Conservation (phyloP, 2,329 filamentous ascomycete species). For the Penicillium thymicola region DNA sequence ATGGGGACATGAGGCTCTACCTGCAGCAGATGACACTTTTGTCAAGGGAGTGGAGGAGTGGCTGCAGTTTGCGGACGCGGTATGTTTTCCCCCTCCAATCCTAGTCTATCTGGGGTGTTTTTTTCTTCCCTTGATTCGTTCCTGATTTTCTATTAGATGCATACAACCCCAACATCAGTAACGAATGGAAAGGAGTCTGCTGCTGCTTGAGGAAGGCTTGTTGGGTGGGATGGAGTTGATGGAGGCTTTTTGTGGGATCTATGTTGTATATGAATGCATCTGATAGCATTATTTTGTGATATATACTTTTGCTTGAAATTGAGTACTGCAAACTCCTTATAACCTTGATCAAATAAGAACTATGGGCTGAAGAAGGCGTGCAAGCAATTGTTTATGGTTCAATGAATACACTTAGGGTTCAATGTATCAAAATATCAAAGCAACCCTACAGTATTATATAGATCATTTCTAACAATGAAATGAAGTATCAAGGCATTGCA, state of each 20-base stretch:
- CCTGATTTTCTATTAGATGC: constrained; percentile 27
- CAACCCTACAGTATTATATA: not conserved
- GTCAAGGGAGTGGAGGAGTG: constrained; percentile 76
- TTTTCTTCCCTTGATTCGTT: not conserved
- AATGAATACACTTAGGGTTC: not conserved
- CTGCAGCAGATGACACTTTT: constrained; percentile 66
- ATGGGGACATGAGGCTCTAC: constrained; percentile 75
- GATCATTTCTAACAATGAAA: not conserved
- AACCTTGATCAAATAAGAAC: not conserved
- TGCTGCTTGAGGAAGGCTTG: not conserved
- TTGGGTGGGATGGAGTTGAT: not conserved
- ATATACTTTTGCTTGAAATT: not conserved
- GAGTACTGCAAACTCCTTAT: not conserved
- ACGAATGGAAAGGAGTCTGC: constrained; percentile 2
- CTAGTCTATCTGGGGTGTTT: not conserved
- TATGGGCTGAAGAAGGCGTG: not conserved
- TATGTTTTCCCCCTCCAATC: constrained; percentile 39
- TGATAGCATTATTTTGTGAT: not conserved
- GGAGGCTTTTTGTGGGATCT: not conserved
- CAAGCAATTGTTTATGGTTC: not conserved
- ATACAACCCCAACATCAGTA: constrained; percentile 15
- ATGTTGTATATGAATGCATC: not conserved
- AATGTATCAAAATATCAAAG: not conserved
- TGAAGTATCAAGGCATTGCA: not conserved
- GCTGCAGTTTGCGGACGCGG: constrained; percentile 68